Evolutionary conservation across 192 early-diverging fungal genomes (phyloP), one percentile per base, ranked within the genome.

Genomic region (Backusella psychrophila): DNA sequence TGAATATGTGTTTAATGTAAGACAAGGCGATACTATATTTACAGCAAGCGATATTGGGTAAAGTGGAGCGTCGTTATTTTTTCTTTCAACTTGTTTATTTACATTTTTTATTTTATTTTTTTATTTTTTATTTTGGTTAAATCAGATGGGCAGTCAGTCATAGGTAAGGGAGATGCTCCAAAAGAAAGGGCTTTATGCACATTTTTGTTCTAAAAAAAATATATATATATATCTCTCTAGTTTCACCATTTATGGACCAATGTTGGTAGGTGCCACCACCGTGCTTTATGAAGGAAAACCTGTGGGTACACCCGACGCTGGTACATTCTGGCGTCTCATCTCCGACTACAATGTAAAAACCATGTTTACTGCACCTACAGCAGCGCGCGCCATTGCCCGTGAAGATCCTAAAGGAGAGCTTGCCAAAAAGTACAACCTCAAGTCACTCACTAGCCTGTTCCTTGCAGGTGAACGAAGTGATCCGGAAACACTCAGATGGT

Each of bases 281-380:
- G 85, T 97, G 0, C 76, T 96, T 19, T 96, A 92, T 74, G 96
- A 97, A 73, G 95, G 95, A 41, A 96, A 95, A 80, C 96, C 96
- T 14, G 86, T 93, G 3, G 89, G 88, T 5, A 91, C 92, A 14
- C 94, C 94, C 0, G 93, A 94, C 56, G 92, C 94, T 0, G 93
- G 91, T 19, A 88, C 91, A 15, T 91, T 94, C 70, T 97, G 93
- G 88, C 79, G 93, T n/a, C 78, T 96, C 36, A 83, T 96, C 33
- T 78, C 90, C 38, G 87, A 96, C 71, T 93, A 97, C 82, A 83
- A 89, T 7, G 93, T 93, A 41, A 91, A 86, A 2, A 87, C 88
- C 0, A 89, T 95, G 69, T 91, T 92, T 77, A 94, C 93, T 33
- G 96, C 96, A 0, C 96, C 96, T 7, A 97, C 96, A 0, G 94